Percentiles rank a stretch among this genome's conserved stretches.
These are phyloP conservation scores for Russula earlei DNA, from an alignment of 768 basidiomycete species.

Conservation along the genomic window DNA sequence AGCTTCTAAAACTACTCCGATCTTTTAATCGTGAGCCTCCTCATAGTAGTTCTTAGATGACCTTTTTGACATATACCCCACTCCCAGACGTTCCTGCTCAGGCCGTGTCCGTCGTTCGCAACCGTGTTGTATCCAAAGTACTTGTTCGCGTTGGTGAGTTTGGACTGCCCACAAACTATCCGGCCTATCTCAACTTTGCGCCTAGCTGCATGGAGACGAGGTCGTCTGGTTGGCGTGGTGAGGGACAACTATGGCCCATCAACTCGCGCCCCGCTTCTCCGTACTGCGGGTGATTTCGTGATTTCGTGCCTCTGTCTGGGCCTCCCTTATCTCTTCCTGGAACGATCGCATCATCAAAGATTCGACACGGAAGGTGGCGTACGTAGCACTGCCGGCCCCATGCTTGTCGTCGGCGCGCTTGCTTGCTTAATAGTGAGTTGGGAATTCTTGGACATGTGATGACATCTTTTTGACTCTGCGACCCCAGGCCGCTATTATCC, in stretches of 20 bases:
- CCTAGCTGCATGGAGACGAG: conserved; percentile 18
- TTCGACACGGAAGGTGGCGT: conserved; percentile 54
- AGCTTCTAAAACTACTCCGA: conserved; percentile 52
- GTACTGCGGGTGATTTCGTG: conserved; percentile 47
- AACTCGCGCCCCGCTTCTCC: conserved; percentile 33
- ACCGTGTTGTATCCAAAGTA: conserved; percentile 19
- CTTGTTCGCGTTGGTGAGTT: conserved; percentile 17
- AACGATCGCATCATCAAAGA: conserved; percentile 39
- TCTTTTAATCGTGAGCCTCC: conserved; percentile 28
- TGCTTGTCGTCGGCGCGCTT: conserved; percentile 57
- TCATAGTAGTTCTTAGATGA: neutral
- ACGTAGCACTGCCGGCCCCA: conserved; percentile 37
- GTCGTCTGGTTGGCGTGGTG: neutral
- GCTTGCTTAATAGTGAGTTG: conserved; percentile 26
- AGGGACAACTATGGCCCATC: neutral
- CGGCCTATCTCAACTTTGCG: neutral
- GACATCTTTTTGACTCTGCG: conserved; percentile 1
- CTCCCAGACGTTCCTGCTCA: neutral
- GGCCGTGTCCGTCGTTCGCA: conserved; percentile 10
- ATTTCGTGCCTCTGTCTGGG: conserved; percentile 62
- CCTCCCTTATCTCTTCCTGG: conserved; percentile 67
- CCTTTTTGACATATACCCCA: neutral
- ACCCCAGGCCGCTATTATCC: conserved; percentile 62
- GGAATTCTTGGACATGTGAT: neutral
- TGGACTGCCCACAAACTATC: neutral